phyloP scores from a whole-genome alignment of 2,329 filamentous ascomycete genomes.

The Neocatenulostroma microsporum region DNA sequence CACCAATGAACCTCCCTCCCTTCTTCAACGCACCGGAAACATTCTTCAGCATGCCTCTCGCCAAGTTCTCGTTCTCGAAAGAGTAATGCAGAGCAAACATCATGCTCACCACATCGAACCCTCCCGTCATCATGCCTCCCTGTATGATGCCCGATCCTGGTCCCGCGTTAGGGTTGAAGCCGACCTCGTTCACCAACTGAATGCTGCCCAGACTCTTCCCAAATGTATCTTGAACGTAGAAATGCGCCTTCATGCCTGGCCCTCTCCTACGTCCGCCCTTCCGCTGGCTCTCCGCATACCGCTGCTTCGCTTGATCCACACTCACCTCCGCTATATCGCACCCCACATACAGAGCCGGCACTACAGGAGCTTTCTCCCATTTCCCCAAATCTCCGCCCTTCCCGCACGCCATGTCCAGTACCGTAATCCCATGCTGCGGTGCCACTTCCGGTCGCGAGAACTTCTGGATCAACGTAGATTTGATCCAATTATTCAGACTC shows the following conservation, averaged over 20 bases:
- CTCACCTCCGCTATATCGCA: slow-evolving; percentile 88
- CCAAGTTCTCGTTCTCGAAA: slow-evolving; percentile 86
- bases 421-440: slow-evolving; percentile 57
- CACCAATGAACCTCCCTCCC: slow-evolving; percentile 86
- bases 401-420: slow-evolving; percentile 91
- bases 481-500: slow-evolving; percentile 98
- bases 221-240: slow-evolving; percentile 88
- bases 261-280: slow-evolving; percentile 31
- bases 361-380: slow-evolving; percentile 89
- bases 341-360: slow-evolving; percentile 87
- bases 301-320: slow-evolving; percentile 79
- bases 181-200: slow-evolving; percentile 73
- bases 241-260: slow-evolving; percentile 63
- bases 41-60: slow-evolving; percentile 85
- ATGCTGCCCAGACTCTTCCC: slow-evolving; percentile 75
- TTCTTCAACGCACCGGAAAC: slow-evolving; percentile 87
- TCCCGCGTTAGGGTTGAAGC: slow-evolving; percentile 67
- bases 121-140: slow-evolving; percentile 62
- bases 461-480: slow-evolving; percentile 94
- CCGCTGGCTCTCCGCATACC: slow-evolving; percentile 68
- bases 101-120: slow-evolving; percentile 92
- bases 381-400: slow-evolving; percentile 94
- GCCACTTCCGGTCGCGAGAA: slow-evolving; percentile 53
- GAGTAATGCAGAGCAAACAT: slow-evolving; percentile 99
- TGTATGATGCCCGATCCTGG: slow-evolving; percentile 52